Base-by-base conservation (phyloP, 352 stramenopile species). In the Globisporangium abappressorium region DNA sequence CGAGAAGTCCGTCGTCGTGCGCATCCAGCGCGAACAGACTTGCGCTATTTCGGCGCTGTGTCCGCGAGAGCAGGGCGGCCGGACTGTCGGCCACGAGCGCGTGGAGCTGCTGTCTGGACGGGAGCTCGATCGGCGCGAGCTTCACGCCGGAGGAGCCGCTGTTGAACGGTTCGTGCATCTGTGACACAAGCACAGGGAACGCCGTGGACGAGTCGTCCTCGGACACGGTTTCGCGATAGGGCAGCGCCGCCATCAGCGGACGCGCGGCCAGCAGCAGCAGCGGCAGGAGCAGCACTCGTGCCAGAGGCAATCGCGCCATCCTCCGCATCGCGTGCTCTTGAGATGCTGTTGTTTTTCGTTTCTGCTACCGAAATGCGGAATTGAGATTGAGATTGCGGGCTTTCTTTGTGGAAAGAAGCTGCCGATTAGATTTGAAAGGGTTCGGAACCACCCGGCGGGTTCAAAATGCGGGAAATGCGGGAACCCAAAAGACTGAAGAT, bases 51-150 rank as follows among this genome's bases (percentile, higher is more conserved):
- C 12, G 12, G 41, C n/a, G 26, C 0, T 30, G 64, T 14, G 34
- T 55, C 22, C 36, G 62, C 26, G 53, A 22, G 7, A 62, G 53
- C 24, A 68, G 53, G n/a, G 62, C 46, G 34, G 58, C 8, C 34
- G 65, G 54, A 7, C 57, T 66, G 14, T 70, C 58, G 12, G 53
- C 24, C 18, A 61, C 49, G 20, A 70, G 53, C 28, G 58, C 65
- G 3, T 51, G 24, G 12, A 34, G 65, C 28, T 62, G 57, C 24
- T 70, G 65, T 9, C 36, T 49, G 28, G 58, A 66, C 28, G 65
- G 65, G 18, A 70, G 7, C 36, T 70, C 65, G 51, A 62, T 60
- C 28, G 56, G 43, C 38, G 22, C 26, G 56, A 55, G 38, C 56
- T 51, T 26, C 28, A 26, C 22, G 47, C 43, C 38, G 18, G 11